A percentile compares a stretch with the other conserved stretches of the same genome.
Conservation (phyloP, 306 rosid genomes). For the Quercus rubra region DNA sequence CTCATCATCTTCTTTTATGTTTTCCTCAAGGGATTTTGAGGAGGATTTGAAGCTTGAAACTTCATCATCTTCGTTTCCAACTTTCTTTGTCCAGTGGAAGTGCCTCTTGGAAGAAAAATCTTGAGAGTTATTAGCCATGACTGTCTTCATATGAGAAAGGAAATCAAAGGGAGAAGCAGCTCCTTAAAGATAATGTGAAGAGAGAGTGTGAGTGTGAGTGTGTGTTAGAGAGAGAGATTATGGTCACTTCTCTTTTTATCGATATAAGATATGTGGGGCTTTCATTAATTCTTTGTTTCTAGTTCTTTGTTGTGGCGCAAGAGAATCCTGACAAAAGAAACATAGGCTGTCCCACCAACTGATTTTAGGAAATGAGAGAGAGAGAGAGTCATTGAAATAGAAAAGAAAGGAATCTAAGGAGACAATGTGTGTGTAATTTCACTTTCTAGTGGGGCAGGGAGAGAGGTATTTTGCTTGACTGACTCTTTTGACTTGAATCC, state of each 20-base stretch:
- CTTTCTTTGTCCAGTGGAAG: conserved; percentile 94
- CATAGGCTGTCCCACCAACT: conserved; percentile 82
- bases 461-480: conserved; percentile 54
- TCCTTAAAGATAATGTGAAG: conserved; percentile 35
- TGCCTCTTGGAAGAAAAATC: conserved; percentile 87
- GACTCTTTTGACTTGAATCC: conserved; percentile 63
- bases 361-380: conserved; percentile 57
- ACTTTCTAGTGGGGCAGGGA: conserved; percentile 76
- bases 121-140: conserved; percentile 55
- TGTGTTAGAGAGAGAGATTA: conserved; percentile 11
- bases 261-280: conserved; percentile 26
- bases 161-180: conserved; percentile 9
- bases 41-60: conserved; percentile 42
- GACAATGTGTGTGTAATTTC: conserved; percentile 73
- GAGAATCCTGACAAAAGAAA: conserved; percentile 95
- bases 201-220: conserved; percentile 19
- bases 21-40: conserved; percentile 36
- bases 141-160: conserved; percentile 48
- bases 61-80: conserved; percentile 61
- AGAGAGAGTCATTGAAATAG: conserved; percentile 40
- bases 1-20: conserved; percentile 26
- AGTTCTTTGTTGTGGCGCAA: conserved; percentile 46
- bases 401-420: conserved; percentile 81
- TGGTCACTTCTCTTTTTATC: conserved; percentile 40
- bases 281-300: conserved; percentile 43